Evolutionary conservation across 2,329 filamentous ascomycete genomes (phyloP), one percentile per base, ranked within the genome.

Genomic region (Calcarisporium arbuscula): DNA sequence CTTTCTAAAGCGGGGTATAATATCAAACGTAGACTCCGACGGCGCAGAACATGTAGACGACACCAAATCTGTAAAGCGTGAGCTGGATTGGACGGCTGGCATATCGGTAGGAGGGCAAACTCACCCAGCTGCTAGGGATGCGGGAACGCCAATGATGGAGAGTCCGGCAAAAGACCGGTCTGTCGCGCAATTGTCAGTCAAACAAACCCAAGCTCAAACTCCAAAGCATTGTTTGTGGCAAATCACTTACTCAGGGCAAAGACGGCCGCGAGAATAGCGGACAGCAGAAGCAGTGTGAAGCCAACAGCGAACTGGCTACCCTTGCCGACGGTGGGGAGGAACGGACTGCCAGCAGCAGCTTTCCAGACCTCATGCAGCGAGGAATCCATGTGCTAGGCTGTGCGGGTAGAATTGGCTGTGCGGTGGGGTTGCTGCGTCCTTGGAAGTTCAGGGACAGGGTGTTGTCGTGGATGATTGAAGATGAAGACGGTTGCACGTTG

Each of bases 21-120:
- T 77, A 60, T 70, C 77, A 98, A 61, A 98, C 87, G 80, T 98
- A 96, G 57, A 98, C 92, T 60, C 92, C 92, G 58, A 92, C 92
- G 41, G 89, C 92, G 65, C 92, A 98, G 66, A 98, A 96, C 83
- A 95, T 95, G 67, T 92, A 95, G 29, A 98, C 88, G 32, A 90
- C 82, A 50, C 92, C 92, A 61, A 95, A 85, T 32, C 90, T 95
- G 54, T 9, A 17, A 19, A 15, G n/a, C 2, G n/a, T n/a, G n/a
- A n/a, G n/a, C n/a, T n/a, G n/a, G n/a, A n/a, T n/a, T n/a, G n/a
- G n/a, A n/a, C n/a, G n/a, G n/a, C n/a, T n/a, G n/a, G n/a, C n/a
- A n/a, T n/a, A n/a, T n/a, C n/a, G n/a, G n/a, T n/a, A n/a, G n/a
- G n/a, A n/a, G n/a, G n/a, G n/a, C n/a, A 20, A 25, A 66, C 85